A percentile compares a stretch with the other conserved stretches of the same genome.
Evolutionary conservation across 805 yeast species (phyloP).

Genomic region (Naumovozyma baii): DNA sequence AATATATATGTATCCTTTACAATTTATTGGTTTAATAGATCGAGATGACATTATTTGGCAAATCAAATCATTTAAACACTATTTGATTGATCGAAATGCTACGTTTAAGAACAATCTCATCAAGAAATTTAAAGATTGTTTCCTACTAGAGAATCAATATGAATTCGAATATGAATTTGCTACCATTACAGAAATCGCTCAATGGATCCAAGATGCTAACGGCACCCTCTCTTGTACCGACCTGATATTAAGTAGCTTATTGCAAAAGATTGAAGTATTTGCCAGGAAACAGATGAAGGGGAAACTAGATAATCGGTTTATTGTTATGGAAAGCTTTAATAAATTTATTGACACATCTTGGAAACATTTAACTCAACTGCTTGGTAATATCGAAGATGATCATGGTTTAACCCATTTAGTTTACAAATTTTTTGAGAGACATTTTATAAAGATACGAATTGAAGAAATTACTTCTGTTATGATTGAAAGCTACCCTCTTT

Average conservation of each 20-base stretch:
- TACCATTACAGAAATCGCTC: slow-evolving; percentile 11
- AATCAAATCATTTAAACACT: slow-evolving; percentile 18
- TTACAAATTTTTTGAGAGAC: slow-evolving; percentile 18
- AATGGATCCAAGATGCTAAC: slow-evolving; percentile 20
- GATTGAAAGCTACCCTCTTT: slow-evolving; percentile 42
- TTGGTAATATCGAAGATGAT: slow-evolving; percentile 21
- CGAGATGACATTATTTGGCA: slow-evolving; percentile 13
- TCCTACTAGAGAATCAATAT: slow-evolving; percentile 10
- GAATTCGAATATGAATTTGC: slow-evolving; percentile 17
- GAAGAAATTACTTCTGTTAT: slow-evolving; percentile 49
- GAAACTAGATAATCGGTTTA: slow-evolving; percentile 13
- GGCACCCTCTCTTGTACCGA: slow-evolving; percentile 11
- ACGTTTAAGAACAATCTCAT: slow-evolving; percentile 9
- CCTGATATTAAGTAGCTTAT: slow-evolving; percentile 15
- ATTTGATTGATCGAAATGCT: slow-evolving; percentile 15
- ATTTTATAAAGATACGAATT: slow-evolving; percentile 35
- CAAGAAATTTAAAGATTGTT: slow-evolving; percentile 8
- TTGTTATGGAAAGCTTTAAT: slow-evolving; percentile 22
- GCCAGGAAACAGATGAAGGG: slow-evolving; percentile 14
- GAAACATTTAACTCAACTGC: slow-evolving; percentile 15
- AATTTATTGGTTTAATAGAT: slow-evolving; percentile 10
- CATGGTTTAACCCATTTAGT: slow-evolving; percentile 20
- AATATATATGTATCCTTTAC: slow-evolving; percentile 18
- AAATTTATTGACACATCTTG: slow-evolving; percentile 21
- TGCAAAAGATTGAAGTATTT: slow-evolving; percentile 13